Conservation (phyloP, 1,284 basidiomycete genomes). For the Ceratobasidium sp. region DNA sequence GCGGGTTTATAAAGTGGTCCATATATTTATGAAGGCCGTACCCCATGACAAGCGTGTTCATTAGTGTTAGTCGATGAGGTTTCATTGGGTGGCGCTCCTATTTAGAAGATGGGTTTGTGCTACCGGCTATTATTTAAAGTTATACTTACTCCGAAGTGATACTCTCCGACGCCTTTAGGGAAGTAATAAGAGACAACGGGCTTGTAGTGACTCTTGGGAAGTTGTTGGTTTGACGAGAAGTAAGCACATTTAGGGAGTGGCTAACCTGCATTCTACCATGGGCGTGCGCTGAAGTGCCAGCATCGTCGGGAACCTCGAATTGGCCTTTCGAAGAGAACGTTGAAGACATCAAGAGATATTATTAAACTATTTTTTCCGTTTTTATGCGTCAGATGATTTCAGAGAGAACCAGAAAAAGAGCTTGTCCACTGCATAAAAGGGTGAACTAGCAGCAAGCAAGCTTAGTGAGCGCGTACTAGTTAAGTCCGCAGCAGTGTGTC, state of each 20-base stretch:
- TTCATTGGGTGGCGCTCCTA: constrained; percentile 99
- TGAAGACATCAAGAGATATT: constrained; percentile 4
- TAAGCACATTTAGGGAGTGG: neutral
- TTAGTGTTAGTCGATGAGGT: constrained; percentile 91
- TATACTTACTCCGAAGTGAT: constrained; percentile 87
- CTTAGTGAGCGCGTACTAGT: neutral
- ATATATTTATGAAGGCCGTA: constrained; percentile 98
- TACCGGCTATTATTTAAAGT: constrained; percentile 9
- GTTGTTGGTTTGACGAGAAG: neutral
- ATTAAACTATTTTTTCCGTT: too few species aligned
- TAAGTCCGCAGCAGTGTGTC: neutral
- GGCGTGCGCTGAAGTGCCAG: constrained; percentile 49
- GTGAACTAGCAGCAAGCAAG: neutral
- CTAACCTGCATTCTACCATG: constrained; percentile 46
- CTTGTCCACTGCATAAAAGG: neutral
- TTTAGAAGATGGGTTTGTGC: constrained; percentile 5
- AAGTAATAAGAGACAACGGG: constrained; percentile 96
- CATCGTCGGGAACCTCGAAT: constrained; percentile 50
- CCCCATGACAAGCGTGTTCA: constrained; percentile 94
- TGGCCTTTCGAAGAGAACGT: constrained; percentile 54
- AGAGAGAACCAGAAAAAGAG: too few species aligned
- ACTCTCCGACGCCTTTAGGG: constrained; percentile 91
- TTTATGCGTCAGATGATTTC: neutral
- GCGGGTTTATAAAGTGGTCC: constrained; percentile 88
- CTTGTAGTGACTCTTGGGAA: constrained; percentile 66